A percentile compares a stretch with the other conserved stretches of the same genome.
Conservation (phyloP, 2,329 filamentous ascomycete genomes). For the Phoma sp. region DNA sequence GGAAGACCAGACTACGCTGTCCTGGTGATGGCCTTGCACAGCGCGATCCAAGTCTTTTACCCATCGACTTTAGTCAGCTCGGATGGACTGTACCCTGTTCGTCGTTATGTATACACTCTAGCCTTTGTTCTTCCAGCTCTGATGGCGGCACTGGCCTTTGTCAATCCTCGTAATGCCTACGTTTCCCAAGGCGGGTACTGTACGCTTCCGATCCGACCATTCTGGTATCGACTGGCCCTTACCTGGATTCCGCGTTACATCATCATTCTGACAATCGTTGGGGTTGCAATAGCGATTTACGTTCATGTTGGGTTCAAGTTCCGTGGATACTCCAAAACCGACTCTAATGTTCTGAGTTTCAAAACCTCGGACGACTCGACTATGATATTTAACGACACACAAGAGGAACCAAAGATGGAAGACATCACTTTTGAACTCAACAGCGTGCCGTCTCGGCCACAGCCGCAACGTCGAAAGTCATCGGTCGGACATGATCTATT, state of each 20-base stretch:
- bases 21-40: constrained; percentile 75
- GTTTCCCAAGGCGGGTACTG: constrained; percentile 71
- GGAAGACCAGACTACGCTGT: constrained; percentile 65
- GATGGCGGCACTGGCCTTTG: constrained; percentile 68
- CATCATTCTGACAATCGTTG: constrained; percentile 68
- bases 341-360: constrained; percentile 17
- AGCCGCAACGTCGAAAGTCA: constrained; percentile 14
- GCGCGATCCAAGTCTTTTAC: constrained; percentile 72
- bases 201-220: constrained; percentile 68
- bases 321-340: constrained; percentile 39
- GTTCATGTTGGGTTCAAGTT: constrained; percentile 63
- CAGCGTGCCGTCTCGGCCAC: background rate
- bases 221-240: constrained; percentile 72
- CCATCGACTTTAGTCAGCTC: constrained; percentile 55
- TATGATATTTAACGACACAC: constrained; percentile 2
- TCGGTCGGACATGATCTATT: constrained; percentile 22
- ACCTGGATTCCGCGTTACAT: constrained; percentile 77
- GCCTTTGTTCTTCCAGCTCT: constrained; percentile 65
- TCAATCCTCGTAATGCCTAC: constrained; percentile 62
- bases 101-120: constrained; percentile 63
- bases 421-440: constrained; percentile 13
- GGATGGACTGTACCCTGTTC: constrained; percentile 72
- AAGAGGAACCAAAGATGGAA: constrained; percentile 1
- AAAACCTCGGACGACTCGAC: constrained; percentile 20
- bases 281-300: constrained; percentile 73